Evolutionary conservation across 345 rosid species (phyloP).

Genomic region (Carallia brachiata): DNA sequence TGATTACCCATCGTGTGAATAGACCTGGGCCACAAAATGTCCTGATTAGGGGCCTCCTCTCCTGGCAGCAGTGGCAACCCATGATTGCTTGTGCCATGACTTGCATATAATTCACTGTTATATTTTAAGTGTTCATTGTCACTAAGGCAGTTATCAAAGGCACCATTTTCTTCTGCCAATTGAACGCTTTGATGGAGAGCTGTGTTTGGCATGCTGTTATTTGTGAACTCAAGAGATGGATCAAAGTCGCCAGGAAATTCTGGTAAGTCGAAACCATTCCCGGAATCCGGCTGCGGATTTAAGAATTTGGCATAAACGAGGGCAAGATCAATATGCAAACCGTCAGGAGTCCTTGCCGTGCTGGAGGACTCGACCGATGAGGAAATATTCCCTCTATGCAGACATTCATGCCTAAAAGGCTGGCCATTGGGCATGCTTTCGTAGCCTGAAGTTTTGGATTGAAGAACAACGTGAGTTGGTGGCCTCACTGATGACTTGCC

Average conservation of each 20-base stretch:
- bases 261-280: slow-evolving; percentile 15
- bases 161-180: slow-evolving; percentile 13
- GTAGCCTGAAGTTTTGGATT: slow-evolving; percentile 10
- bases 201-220: background rate
- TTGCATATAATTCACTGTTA: slow-evolving; percentile 10
- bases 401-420: background rate
- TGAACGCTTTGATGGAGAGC: slow-evolving; percentile 8
- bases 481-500: slow-evolving; percentile 38
- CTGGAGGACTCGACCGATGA: slow-evolving; percentile 21
- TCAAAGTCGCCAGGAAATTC: slow-evolving; percentile 27
- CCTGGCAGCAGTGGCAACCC: slow-evolving; percentile 49
- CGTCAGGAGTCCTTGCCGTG: slow-evolving; percentile 20
- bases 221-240: slow-evolving; percentile 22
- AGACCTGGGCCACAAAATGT: slow-evolving; percentile 28
- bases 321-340: slow-evolving; percentile 50
- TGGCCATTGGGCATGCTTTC: background rate
- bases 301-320: slow-evolving; percentile 56
- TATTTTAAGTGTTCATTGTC: slow-evolving; percentile 23
- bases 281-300: slow-evolving; percentile 36
- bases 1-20: slow-evolving; percentile 18
- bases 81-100: slow-evolving; percentile 19
- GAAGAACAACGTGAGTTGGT: slow-evolving; percentile 11
- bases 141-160: slow-evolving; percentile 11
- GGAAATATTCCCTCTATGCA: slow-evolving; percentile 11
- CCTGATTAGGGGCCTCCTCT: slow-evolving; percentile 31